Evolutionary conservation across 768 basidiomycete species (phyloP).

Genomic region (Hypsizygus marmoreus): DNA sequence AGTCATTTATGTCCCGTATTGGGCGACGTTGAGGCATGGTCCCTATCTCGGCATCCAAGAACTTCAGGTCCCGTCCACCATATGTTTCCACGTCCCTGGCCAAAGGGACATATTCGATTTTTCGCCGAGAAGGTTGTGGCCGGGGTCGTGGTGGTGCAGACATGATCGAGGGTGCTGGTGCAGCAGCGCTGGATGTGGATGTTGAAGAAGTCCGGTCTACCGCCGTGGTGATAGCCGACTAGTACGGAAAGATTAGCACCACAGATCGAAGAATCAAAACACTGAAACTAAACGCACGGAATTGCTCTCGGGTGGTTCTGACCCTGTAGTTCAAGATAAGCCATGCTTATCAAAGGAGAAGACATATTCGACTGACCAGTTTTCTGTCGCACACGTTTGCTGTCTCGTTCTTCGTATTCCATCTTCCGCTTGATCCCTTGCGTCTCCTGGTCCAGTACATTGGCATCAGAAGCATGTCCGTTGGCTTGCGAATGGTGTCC

Average conservation of each 20-base stretch:
- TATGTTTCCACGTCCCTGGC: constrained; percentile 72
- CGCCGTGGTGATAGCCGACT: constrained; percentile 31
- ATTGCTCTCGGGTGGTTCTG: constrained; percentile 50
- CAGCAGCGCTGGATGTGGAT: constrained; percentile 22
- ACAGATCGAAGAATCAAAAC: constrained; percentile 10
- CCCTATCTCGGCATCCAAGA: constrained; percentile 61
- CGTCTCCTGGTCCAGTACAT: constrained; percentile 58
- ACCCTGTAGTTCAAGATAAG: constrained; percentile 17
- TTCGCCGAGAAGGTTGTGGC: constrained; percentile 64
- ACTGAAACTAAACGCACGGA: constrained; percentile 37
- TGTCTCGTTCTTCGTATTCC: constrained; percentile 63
- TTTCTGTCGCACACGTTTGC: constrained; percentile 72
- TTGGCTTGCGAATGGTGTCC: constrained; percentile 12
- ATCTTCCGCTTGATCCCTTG: constrained; percentile 74
- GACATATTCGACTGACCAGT: constrained; percentile 51
- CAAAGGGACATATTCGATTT: constrained; percentile 87
- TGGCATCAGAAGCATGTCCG: constrained; percentile 29
- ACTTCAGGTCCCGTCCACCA: constrained; percentile 80
- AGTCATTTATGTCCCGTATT: constrained; percentile 76
- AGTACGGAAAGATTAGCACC: constrained; percentile 13
- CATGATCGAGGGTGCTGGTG: constrained; percentile 31
- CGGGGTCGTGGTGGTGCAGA: constrained; percentile 38
- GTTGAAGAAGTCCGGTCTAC: constrained; percentile 28
- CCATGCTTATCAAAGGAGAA: constrained; percentile 3
- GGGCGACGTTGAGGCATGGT: constrained; percentile 54